These are phyloP conservation scores for Aspergillus versicolor DNA, from an alignment of 2,329 filamentous ascomycete genomes.

Conservation along the genomic window DNA sequence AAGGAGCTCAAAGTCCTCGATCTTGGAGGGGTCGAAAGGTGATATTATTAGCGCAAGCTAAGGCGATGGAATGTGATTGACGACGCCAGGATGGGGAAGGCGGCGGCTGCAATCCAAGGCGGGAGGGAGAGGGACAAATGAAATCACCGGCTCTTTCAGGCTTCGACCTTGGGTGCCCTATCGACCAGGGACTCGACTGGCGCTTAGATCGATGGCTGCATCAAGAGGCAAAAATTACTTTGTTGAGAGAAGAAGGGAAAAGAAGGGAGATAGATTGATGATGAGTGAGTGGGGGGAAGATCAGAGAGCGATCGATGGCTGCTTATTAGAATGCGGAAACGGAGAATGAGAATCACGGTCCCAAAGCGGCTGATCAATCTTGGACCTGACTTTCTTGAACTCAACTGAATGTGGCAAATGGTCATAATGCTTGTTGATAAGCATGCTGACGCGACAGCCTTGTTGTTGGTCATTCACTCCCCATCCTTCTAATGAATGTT, in stretches of 20 bases:
- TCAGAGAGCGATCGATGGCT: background rate
- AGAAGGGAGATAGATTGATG: background rate
- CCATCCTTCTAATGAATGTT: background rate
- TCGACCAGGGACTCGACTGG: background rate
- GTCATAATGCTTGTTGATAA: background rate
- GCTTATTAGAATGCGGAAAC: no score
- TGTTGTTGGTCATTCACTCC: background rate
- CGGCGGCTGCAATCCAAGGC: constrained; percentile 16
- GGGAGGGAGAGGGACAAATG: constrained; percentile 6
- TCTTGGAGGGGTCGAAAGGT: constrained; percentile 8
- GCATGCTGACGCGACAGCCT: background rate
- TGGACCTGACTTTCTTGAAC: background rate
- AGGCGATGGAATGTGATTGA: constrained; percentile 14
- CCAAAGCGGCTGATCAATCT: constrained; percentile 2
- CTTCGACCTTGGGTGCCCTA: background rate
- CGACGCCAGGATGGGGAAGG: constrained; percentile 9
- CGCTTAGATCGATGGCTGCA: background rate
- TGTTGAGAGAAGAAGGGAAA: background rate
- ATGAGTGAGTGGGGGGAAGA: background rate
- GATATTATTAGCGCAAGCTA: constrained; percentile 12
- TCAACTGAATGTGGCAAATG: constrained; percentile 6
- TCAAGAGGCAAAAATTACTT: background rate
- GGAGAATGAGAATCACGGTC: background rate
- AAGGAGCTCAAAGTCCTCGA: constrained; percentile 6
- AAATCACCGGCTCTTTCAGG: constrained; percentile 4